A percentile compares a stretch with the other conserved stretches of the same genome.
phyloP scores from a whole-genome alignment of 305 asterid species.

The Solanum hybrid region DNA sequence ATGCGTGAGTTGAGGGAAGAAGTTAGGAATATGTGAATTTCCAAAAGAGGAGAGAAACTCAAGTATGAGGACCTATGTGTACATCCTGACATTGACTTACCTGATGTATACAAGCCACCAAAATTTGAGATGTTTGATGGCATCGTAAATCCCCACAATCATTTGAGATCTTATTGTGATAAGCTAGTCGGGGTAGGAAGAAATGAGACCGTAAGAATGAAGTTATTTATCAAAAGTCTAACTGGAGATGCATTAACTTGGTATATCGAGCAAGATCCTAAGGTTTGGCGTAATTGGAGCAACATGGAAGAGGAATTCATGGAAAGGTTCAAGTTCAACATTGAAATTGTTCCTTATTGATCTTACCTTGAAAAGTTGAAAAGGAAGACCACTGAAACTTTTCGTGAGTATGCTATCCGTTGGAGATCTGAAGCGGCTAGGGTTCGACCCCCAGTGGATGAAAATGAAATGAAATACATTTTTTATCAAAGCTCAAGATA shows the following conservation, averaged over 20 bases:
- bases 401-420: neutral
- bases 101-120: no score
- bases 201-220: no score
- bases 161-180: neutral
- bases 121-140: no score
- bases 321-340: neutral
- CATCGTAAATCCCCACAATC: no score
- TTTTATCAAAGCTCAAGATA: no score
- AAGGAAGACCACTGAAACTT: neutral
- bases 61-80: no score
- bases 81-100: no score
- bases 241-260: neutral
- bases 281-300: neutral
- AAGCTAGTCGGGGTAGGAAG: neutral
- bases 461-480: no score
- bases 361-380: neutral
- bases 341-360: neutral
- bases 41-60: no score
- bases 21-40: no score
- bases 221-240: neutral
- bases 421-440: neutral
- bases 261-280: neutral
- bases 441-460: neutral
- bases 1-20: no score
- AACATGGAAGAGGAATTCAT: no score